Conservation (phyloP, 1,139 yeast species). For the Meyerozyma carpophila region DNA sequence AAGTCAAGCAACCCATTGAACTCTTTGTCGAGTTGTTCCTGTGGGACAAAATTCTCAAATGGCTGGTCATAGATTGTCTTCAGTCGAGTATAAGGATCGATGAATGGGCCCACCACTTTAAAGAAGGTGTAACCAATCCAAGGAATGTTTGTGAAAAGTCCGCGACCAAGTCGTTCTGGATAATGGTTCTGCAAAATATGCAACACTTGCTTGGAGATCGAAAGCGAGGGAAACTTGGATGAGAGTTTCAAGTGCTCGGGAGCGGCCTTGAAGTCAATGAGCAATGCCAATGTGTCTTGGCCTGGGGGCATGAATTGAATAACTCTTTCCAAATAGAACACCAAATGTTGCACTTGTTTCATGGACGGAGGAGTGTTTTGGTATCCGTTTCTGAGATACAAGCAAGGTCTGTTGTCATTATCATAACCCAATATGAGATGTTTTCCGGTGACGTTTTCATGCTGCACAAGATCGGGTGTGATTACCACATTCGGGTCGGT, state of each 20-base stretch:
- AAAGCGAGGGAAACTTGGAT: conserved; percentile 38
- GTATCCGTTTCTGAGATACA: conserved; percentile 85
- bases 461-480: conserved; percentile 57
- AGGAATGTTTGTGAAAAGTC: conserved; percentile 43
- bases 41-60: conserved; percentile 40
- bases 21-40: conserved; percentile 42
- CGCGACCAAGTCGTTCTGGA: conserved; percentile 44
- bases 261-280: conserved; percentile 80
- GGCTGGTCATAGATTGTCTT: conserved; percentile 47
- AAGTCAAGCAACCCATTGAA: conserved; percentile 40
- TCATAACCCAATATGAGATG: conserved; percentile 87
- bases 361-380: conserved; percentile 87
- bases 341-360: conserved; percentile 88
- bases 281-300: conserved; percentile 82
- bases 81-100: conserved; percentile 46
- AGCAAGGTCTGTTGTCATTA: conserved; percentile 81
- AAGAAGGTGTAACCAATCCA: conserved; percentile 45
- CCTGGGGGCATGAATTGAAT: conserved; percentile 95
- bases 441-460: conserved; percentile 83
- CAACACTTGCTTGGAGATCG: conserved; percentile 22
- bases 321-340: conserved; percentile 83
- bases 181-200: conserved; percentile 14
- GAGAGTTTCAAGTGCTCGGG: conserved; percentile 37
- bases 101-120: conserved; percentile 43
- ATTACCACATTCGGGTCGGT: conserved; percentile 34